Base-by-base conservation (phyloP, 2,329 filamentous ascomycete species). In the Talaromyces sp. region DNA sequence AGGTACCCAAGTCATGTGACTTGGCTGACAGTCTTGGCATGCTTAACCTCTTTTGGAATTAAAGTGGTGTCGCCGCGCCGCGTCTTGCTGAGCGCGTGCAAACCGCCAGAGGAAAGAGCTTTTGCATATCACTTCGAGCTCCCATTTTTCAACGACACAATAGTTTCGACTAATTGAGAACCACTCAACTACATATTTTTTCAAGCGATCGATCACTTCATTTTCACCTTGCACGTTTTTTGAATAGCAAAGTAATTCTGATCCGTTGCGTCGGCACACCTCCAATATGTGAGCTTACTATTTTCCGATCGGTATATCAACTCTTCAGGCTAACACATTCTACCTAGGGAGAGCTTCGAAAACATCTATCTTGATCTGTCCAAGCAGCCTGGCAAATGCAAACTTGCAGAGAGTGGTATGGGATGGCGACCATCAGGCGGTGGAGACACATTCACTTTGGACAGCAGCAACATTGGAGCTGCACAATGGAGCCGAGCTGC, bases 301-400 rank as follows among this genome's bases (percentile, higher is more conserved):
- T 60, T 43, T 50, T 62, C 37, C 50, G 31, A 7, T 63, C 37
- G n/a, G 16, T 35, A 39, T 19, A 19, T 33, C 2, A 2, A 47
- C 9, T 39, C 19, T 13, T 54, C 27, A 61, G 24, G 19, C 63
- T 65, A 61, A 65, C n/a, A 31, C 37, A 33, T 60, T 43, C 27
- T 37, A 24, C 31, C 10, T 35, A 89, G 86, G 86, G 95, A 99
- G 87, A 95, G 90, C 76, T 99, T 99, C 81, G 94, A 98, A 76
- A 93, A 92, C 80, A 97, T 98, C 81, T 93, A 95, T 80, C 88
- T 99, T 73, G 94, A 99, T 78, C 87, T 99, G 67, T 97, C 93
- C 73, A 95, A 93, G 79, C 90, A 95, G 79, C 86, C 89, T 66
- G 95, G 95, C 71, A 95, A 94, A 82, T 97, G 93, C 82, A 89